Conservation (phyloP, 805 yeast species). For the Wickerhamiella spandovensis region DNA sequence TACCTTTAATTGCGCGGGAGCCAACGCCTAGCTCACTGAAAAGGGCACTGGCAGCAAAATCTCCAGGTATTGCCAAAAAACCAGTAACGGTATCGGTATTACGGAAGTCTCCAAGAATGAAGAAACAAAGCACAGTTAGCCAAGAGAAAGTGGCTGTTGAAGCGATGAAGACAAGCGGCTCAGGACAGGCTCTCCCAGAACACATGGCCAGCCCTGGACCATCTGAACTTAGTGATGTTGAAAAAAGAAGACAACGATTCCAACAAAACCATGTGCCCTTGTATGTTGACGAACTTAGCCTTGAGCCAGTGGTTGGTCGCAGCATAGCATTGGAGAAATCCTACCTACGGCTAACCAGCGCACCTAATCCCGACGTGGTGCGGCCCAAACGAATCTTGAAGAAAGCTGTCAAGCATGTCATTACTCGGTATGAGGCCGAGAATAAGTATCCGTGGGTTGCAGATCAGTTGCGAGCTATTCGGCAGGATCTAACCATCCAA, state of each 20-base stretch:
- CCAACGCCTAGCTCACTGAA: background rate
- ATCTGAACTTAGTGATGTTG: background rate
- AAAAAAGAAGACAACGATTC: background rate
- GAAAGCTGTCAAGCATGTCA: constrained; percentile 41
- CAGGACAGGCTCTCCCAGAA: no score
- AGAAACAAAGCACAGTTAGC: background rate
- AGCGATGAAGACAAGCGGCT: background rate
- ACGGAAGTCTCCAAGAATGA: background rate
- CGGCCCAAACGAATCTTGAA: constrained; percentile 56
- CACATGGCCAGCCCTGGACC: no score
- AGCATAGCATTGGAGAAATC: constrained; percentile 57
- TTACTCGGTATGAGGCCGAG: constrained; percentile 38
- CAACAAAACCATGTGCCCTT: constrained; percentile 10
- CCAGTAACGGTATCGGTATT: background rate
- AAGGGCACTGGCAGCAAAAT: background rate
- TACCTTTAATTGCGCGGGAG: background rate
- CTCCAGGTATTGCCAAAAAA: background rate
- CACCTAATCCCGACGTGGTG: constrained; percentile 73
- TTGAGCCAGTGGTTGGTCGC: constrained; percentile 41
- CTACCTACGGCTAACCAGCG: constrained; percentile 77
- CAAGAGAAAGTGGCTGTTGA: background rate
- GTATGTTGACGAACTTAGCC: constrained; percentile 6
- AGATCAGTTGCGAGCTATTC: constrained; percentile 79
- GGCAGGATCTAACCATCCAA: constrained; percentile 92
- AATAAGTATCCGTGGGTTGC: constrained; percentile 62